Percentiles rank a stretch among this genome's conserved stretches.
These are phyloP conservation scores for Metarhizium rileyi DNA, from an alignment of 2,329 filamentous ascomycete genomes.

Conservation along the genomic window DNA sequence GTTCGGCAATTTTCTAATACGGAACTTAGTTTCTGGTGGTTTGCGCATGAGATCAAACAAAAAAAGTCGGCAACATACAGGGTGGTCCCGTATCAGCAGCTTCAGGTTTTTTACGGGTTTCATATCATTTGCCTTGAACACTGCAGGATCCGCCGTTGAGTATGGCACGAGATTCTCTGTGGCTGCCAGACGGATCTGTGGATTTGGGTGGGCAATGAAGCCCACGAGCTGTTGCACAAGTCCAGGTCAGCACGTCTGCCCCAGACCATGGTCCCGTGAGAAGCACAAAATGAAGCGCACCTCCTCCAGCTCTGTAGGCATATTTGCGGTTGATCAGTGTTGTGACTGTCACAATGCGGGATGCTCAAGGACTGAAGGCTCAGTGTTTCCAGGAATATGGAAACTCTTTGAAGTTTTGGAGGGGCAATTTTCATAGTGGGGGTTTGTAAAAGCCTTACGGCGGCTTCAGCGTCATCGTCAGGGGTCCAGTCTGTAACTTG, in stretches of 20 bases:
- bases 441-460: slow-evolving; percentile 6
- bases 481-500: neutral
- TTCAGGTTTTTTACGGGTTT: slow-evolving; percentile 81
- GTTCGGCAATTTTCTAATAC: slow-evolving; percentile 75
- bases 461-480: slow-evolving; percentile 8
- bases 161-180: slow-evolving; percentile 82
- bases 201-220: slow-evolving; percentile 87
- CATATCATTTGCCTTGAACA: slow-evolving; percentile 77
- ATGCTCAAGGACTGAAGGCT: slow-evolving; percentile 1
- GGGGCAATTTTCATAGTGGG: slow-evolving; percentile 15
- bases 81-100: slow-evolving; percentile 73
- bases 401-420: slow-evolving; percentile 10
- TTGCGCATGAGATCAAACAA: neutral
- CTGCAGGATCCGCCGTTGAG: slow-evolving; percentile 57
- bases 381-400: too few species aligned
- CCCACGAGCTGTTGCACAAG: slow-evolving; percentile 61
- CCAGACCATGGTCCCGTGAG: too few species aligned
- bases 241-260: neutral
- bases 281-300: slow-evolving; percentile 28
- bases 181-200: slow-evolving; percentile 78
- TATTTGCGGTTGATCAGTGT: slow-evolving; percentile 26
- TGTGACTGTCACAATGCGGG: neutral
- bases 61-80: slow-evolving; percentile 40
- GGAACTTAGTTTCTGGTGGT: neutral
- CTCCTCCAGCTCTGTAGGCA: slow-evolving; percentile 71